These are phyloP conservation scores for Daedaleopsis sinensis DNA, from an alignment of 768 basidiomycete species.

Conservation along the genomic window DNA sequence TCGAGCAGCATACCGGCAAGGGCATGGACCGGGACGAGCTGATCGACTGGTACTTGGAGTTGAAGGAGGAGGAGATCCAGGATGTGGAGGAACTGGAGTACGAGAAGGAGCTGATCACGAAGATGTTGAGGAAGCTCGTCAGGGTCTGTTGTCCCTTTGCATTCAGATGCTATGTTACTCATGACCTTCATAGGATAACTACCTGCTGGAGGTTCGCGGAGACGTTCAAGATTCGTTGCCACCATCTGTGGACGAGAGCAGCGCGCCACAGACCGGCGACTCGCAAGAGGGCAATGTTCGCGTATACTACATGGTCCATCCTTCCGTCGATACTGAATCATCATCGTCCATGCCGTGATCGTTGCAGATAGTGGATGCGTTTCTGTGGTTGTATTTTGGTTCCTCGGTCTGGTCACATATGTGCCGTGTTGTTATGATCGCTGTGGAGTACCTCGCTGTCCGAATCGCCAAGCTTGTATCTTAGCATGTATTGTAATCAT, in stretches of 20 bases:
- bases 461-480: constrained; percentile 1
- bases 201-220: constrained; percentile 79
- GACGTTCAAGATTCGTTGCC: constrained; percentile 81
- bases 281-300: constrained; percentile 57
- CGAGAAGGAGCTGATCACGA: constrained; percentile 87
- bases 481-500: constrained; percentile 11
- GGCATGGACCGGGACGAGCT: constrained; percentile 91
- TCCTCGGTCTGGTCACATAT: neutral
- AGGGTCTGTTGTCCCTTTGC: constrained; percentile 58
- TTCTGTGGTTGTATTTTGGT: neutral
- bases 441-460: constrained; percentile 18
- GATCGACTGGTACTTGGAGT: constrained; percentile 96
- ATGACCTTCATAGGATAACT: constrained; percentile 64
- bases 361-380: too few relatives aligned
- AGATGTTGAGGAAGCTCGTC: constrained; percentile 86
- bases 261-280: constrained; percentile 50
- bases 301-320: constrained; percentile 90
- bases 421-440: constrained; percentile 11
- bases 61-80: constrained; percentile 80
- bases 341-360: constrained; percentile 38
- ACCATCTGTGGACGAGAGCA: constrained; percentile 62
- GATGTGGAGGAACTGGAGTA: constrained; percentile 88
- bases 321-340: constrained; percentile 75
- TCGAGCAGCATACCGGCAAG: constrained; percentile 72
- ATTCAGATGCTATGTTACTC: neutral